Evolutionary conservation across 805 yeast genomes (phyloP).

Genomic region (Kluyveromyces nonfermentans): DNA sequence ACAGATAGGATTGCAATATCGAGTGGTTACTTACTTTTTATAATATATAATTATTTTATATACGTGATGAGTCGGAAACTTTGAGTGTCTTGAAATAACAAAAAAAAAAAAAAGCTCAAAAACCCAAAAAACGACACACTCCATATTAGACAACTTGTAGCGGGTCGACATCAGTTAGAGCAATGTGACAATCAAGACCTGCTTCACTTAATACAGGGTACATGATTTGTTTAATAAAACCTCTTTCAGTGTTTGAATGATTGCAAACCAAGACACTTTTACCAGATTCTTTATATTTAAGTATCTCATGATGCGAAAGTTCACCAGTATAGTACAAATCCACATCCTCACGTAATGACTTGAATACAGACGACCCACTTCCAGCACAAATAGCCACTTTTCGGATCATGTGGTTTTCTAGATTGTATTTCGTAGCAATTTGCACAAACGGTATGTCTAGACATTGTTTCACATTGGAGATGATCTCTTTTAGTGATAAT

Average conservation of each 20-base stretch:
- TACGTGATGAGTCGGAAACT: too few species aligned
- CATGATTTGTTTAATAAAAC: constrained; percentile 52
- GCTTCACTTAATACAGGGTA: constrained; percentile 31
- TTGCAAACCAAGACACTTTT: constrained; percentile 68
- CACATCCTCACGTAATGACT: constrained; percentile 35
- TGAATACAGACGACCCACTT: constrained; percentile 74
- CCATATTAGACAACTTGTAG: constrained; percentile 26
- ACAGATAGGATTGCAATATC: too few species aligned
- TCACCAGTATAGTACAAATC: constrained; percentile 89
- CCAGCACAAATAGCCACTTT: constrained; percentile 91
- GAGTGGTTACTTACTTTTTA: too few species aligned
- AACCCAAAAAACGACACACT: too few species aligned
- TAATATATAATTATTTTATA: too few species aligned
- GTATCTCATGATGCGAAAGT: constrained; percentile 85
- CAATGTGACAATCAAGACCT: constrained; percentile 38
- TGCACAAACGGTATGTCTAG: constrained; percentile 52
- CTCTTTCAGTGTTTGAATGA: constrained; percentile 90
- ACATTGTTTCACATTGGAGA: constrained; percentile 42
- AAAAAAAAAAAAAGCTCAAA: too few species aligned
- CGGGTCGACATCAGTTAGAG: constrained; percentile 61
- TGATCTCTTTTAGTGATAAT: constrained; percentile 35
- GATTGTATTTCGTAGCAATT: constrained; percentile 37
- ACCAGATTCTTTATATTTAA: constrained; percentile 62
- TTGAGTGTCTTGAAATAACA: too few species aligned
- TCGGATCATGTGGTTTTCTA: constrained; percentile 30